These are phyloP conservation scores for Aspergillus felis DNA, from an alignment of 2,329 filamentous ascomycete genomes.

Conservation along the genomic window DNA sequence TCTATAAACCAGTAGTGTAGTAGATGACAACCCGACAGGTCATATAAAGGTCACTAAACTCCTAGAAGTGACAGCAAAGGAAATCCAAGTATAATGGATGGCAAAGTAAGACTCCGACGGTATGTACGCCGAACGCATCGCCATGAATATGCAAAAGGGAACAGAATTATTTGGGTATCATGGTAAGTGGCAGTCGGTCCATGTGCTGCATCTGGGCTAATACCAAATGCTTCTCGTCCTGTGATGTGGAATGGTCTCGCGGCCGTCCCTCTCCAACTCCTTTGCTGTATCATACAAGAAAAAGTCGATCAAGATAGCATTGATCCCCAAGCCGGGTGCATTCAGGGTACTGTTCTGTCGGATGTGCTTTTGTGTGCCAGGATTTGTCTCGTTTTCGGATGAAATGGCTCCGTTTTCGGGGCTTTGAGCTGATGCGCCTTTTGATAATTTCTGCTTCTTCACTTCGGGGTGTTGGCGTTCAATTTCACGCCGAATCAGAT, in stretches of 20 bases:
- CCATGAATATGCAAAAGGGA: background rate
- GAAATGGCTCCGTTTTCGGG: background rate
- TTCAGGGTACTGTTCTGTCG: conserved; percentile 13
- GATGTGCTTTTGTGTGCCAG: conserved; percentile 14
- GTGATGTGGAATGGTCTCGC: conserved; percentile 68
- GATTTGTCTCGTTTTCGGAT: conserved; percentile 6
- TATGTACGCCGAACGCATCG: background rate
- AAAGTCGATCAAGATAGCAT: conserved; percentile 94
- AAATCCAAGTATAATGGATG: background rate
- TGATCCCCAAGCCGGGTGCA: conserved; percentile 46
- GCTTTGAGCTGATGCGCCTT: background rate
- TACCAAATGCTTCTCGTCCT: conserved; percentile 95
- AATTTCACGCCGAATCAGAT: conserved; percentile 82
- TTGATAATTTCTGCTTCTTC: conserved; percentile 25
- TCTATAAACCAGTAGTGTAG: background rate
- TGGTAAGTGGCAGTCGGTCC: background rate
- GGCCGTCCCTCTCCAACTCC: conserved; percentile 64
- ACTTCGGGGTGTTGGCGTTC: conserved; percentile 65
- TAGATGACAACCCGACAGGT: background rate
- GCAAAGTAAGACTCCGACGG: background rate
- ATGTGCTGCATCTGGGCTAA: conserved; percentile 35
- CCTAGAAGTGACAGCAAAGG: background rate
- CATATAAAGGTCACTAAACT: background rate
- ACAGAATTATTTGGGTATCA: background rate
- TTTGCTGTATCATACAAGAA: conserved; percentile 96